These are phyloP conservation scores for Pichia sp. DNA, from an alignment of 1,139 yeast species.

Conservation along the genomic window DNA sequence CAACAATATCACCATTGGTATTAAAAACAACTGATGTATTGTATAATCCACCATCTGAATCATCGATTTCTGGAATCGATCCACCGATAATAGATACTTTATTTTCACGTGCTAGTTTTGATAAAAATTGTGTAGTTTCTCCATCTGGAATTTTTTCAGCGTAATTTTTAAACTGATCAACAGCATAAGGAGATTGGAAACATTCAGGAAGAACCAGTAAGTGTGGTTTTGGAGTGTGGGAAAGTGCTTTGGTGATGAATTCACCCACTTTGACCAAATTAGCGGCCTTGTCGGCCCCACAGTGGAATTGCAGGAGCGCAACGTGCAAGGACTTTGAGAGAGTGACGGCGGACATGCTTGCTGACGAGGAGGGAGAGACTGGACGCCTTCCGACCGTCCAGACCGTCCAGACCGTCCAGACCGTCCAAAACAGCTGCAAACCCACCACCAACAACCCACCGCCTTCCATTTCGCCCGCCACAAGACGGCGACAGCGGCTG, in stretches of 20 bases:
- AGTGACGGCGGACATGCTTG: constrained; percentile 22
- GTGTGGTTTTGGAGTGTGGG: constrained; percentile 48
- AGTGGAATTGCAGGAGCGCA: constrained; percentile 73
- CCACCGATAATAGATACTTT: constrained; percentile 76
- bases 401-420: no score
- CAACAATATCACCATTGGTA: constrained; percentile 66
- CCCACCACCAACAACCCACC: no score
- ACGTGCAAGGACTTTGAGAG: constrained; percentile 37
- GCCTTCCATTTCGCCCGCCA: no score
- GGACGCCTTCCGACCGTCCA: no score
- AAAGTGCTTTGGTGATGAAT: constrained; percentile 46
- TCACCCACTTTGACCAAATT: constrained; percentile 49
- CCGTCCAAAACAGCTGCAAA: no score
- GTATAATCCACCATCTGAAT: constrained; percentile 48
- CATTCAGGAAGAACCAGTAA: constrained; percentile 76
- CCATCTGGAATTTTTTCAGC: constrained; percentile 74
- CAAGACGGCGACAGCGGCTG: no score
- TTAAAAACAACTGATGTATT: constrained; percentile 78
- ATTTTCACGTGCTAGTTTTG: constrained; percentile 56
- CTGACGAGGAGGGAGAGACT: no score
- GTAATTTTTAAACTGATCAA: constrained; percentile 75
- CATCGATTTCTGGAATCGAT: constrained; percentile 74
- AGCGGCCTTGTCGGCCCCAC: constrained; percentile 59
- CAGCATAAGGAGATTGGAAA: constrained; percentile 93
- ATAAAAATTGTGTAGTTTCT: constrained; percentile 56